These are phyloP conservation scores for Gnomoniopsis sp. DNA, from an alignment of 2,329 filamentous ascomycete genomes.

Conservation along the genomic window DNA sequence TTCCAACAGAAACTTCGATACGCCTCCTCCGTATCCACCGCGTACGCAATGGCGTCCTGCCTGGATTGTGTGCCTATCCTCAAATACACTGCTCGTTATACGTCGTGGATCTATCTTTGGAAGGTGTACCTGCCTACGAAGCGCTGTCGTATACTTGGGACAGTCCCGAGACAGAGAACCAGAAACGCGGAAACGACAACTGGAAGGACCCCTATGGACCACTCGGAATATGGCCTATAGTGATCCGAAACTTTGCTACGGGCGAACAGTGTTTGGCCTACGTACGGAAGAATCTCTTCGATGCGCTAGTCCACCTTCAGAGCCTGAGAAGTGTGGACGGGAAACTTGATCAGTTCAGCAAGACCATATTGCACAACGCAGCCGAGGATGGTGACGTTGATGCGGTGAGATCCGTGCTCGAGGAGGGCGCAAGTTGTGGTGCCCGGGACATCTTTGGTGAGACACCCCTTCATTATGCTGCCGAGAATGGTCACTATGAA, in stretches of 20 bases:
- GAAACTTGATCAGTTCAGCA: not conserved
- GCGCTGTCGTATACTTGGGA: conserved; percentile 18
- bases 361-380: not conserved
- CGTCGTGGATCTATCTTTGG: not conserved
- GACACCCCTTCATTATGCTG: conserved; percentile 5
- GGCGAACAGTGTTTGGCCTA: not conserved
- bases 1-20: not conserved
- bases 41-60: not conserved
- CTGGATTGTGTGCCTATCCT: not conserved
- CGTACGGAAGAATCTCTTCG: conserved; percentile 7
- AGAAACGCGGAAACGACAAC: conserved; percentile 2
- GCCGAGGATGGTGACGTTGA: not conserved
- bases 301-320: conserved; percentile 3
- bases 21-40: conserved; percentile 5
- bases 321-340: conserved; percentile 1
- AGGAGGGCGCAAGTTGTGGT: conserved; percentile 7
- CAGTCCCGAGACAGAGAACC: not conserved
- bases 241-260: not conserved
- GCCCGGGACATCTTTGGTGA: conserved; percentile 2
- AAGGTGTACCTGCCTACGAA: conserved; percentile 22
- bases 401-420: not conserved
- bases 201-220: conserved; percentile 7
- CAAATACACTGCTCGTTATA: conserved; percentile 1
- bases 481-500: conserved; percentile 3
- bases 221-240: conserved; percentile 4